These are phyloP conservation scores for Rhodomyrtus tomentosa DNA, from an alignment of 345 rosid genomes.

Conservation along the genomic window DNA sequence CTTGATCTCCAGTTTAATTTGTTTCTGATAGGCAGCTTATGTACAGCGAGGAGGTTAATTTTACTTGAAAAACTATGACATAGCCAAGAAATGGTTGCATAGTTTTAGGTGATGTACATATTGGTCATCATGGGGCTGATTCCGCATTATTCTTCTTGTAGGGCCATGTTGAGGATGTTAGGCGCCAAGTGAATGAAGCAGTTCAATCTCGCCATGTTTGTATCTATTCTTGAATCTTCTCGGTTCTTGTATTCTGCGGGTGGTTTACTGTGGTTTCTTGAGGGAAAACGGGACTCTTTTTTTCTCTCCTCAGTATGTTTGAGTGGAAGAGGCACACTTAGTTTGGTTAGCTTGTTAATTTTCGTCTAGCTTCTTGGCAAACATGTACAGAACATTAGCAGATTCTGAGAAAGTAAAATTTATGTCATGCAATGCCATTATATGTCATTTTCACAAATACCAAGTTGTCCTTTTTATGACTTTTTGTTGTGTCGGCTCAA, in stretches of 20 bases:
- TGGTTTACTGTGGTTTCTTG: not conserved
- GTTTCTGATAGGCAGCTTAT: not conserved
- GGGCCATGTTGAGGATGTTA: slow-evolving; percentile 89
- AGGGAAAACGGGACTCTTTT: not conserved
- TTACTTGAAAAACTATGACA: not conserved
- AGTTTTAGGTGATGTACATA: not conserved
- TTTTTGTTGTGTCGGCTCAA: not conserved
- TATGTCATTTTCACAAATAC: not conserved
- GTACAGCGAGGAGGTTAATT: not conserved
- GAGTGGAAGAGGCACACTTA: not conserved
- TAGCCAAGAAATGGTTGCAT: not conserved
- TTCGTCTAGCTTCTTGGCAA: not conserved
- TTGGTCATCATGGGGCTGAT: not conserved
- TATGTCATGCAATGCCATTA: not conserved
- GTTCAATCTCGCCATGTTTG: slow-evolving; percentile 69
- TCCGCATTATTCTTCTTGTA: slow-evolving; percentile 7
- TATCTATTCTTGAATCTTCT: slow-evolving; percentile 7
- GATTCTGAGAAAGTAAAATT: not conserved
- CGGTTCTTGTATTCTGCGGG: not conserved
- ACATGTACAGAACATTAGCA: not conserved
- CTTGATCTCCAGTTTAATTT: not conserved
- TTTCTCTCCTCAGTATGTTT: not conserved
- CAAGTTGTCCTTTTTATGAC: not conserved
- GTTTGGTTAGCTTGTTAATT: not conserved
- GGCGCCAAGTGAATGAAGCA: slow-evolving; percentile 85